Evolutionary conservation across 176 grass and related monocot genomes (phyloP).

Genomic region (Eremochloa ophiuroides): DNA sequence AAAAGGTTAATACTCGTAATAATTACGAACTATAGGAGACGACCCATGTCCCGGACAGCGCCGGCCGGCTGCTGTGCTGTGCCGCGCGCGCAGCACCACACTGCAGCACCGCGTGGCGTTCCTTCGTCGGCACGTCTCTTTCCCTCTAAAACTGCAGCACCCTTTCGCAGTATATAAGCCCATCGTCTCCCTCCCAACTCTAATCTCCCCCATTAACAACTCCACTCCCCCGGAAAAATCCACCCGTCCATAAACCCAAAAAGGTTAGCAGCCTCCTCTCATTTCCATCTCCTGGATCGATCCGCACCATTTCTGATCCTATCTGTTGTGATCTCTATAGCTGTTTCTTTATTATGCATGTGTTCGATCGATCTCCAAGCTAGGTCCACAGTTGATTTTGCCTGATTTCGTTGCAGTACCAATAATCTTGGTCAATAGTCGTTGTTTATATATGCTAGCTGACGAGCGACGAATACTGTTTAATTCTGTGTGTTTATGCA

Average conservation of each 20-base stretch:
- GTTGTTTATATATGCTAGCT: constrained; percentile 13
- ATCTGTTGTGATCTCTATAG: neutral
- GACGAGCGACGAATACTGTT: neutral
- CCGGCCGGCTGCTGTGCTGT: neutral
- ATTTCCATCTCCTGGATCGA: neutral
- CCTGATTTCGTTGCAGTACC: neutral
- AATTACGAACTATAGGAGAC: neutral
- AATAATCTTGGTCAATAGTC: neutral
- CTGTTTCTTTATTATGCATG: neutral
- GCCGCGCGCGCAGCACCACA: neutral
- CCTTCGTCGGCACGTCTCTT: constrained; percentile 41
- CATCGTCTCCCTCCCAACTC: constrained; percentile 8
- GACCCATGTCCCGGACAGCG: neutral
- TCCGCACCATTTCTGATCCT: neutral
- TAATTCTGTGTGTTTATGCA: neutral
- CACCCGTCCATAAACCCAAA: neutral
- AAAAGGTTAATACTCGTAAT: constrained; percentile 20
- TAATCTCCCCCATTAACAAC: constrained; percentile 25
- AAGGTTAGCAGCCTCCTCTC: constrained; percentile 6
- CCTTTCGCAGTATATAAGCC: constrained; percentile 29
- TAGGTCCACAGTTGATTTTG: neutral
- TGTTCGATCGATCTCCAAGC: neutral
- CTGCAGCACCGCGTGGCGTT: constrained; percentile 5
- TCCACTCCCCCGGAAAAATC: neutral
- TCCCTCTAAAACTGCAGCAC: constrained; percentile 25